Percentiles rank a stretch among this genome's conserved stretches.
Evolutionary conservation across 2,329 filamentous ascomycete genomes (phyloP).

Genomic region (Aureobasidium sp.): DNA sequence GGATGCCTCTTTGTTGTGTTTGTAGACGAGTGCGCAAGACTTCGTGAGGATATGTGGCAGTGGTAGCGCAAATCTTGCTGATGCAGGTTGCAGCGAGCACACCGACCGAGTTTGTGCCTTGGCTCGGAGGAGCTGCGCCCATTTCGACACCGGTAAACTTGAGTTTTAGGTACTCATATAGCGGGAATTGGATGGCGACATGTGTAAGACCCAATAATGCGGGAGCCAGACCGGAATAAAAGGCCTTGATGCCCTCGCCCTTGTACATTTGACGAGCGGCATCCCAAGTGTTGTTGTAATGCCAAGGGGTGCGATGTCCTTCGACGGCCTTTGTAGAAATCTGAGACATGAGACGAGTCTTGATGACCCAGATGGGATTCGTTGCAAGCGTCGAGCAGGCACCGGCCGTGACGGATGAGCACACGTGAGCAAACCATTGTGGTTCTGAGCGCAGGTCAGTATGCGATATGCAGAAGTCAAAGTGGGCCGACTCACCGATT

Average conservation of each 20-base stretch:
- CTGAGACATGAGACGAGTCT: slow-evolving; percentile 96
- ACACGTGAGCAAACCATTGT: slow-evolving; percentile 70
- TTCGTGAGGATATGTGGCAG: slow-evolving; percentile 93
- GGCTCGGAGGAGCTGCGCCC: slow-evolving; percentile 52
- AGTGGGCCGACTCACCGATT: slow-evolving; percentile 36
- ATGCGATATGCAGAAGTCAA: background rate
- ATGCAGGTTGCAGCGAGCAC: slow-evolving; percentile 83
- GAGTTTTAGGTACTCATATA: slow-evolving; percentile 89
- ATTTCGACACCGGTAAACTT: slow-evolving; percentile 84
- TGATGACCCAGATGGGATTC: slow-evolving; percentile 99
- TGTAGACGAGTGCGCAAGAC: slow-evolving; percentile 89
- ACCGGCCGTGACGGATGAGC: slow-evolving; percentile 83
- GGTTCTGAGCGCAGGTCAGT: slow-evolving; percentile 48
- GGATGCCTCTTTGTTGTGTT: slow-evolving; percentile 64
- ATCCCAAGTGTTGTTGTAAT: slow-evolving; percentile 83
- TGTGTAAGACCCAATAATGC: slow-evolving; percentile 87
- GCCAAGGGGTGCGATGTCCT: slow-evolving; percentile 64
- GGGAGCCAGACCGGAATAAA: slow-evolving; percentile 90
- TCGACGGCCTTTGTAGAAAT: slow-evolving; percentile 50
- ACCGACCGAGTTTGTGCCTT: slow-evolving; percentile 58
- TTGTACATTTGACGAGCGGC: slow-evolving; percentile 94
- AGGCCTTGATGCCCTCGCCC: slow-evolving; percentile 78
- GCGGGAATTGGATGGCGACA: slow-evolving; percentile 92
- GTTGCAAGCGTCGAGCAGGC: slow-evolving; percentile 89
- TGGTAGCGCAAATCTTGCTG: slow-evolving; percentile 90